Conservation (phyloP, 192 early-diverging fungal species). For the Coemansia reversa region DNA sequence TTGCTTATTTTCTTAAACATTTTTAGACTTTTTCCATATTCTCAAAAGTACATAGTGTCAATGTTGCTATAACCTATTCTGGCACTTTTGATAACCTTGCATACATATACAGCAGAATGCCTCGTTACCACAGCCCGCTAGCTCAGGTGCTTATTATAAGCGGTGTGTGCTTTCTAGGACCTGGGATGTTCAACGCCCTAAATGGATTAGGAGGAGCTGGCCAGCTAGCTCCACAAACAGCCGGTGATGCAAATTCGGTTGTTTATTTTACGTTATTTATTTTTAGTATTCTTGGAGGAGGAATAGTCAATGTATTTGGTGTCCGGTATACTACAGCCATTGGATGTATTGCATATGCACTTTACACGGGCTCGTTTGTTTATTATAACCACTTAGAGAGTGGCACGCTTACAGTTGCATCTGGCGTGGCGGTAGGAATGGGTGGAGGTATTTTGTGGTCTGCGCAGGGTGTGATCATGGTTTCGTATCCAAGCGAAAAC, state of each 20-base stretch:
- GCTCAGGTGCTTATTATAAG: slow-evolving; percentile 68
- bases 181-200: slow-evolving; percentile 78
- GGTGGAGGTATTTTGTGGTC: slow-evolving; percentile 73
- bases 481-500: slow-evolving; percentile 74
- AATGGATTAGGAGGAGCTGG: slow-evolving; percentile 68
- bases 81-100: background rate
- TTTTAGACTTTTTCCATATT: too few relatives aligned
- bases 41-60: too few relatives aligned
- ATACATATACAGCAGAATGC: slow-evolving; percentile 20
- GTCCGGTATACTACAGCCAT: slow-evolving; percentile 64
- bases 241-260: slow-evolving; percentile 72
- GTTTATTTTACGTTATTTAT: slow-evolving; percentile 73
- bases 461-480: slow-evolving; percentile 76
- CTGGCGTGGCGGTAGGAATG: slow-evolving; percentile 74
- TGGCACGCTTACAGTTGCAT: slow-evolving; percentile 63
- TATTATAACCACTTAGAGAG: slow-evolving; percentile 60
- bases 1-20: too few relatives aligned
- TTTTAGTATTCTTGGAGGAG: slow-evolving; percentile 72
- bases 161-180: slow-evolving; percentile 73
- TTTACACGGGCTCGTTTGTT: slow-evolving; percentile 73
- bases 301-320: slow-evolving; percentile 77
- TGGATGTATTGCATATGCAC: slow-evolving; percentile 66
- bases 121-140: slow-evolving; percentile 59
- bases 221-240: slow-evolving; percentile 57
- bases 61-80: background rate